phyloP scores from a whole-genome alignment of 139 green algal genomes.

The Chlorella sp. region DNA sequence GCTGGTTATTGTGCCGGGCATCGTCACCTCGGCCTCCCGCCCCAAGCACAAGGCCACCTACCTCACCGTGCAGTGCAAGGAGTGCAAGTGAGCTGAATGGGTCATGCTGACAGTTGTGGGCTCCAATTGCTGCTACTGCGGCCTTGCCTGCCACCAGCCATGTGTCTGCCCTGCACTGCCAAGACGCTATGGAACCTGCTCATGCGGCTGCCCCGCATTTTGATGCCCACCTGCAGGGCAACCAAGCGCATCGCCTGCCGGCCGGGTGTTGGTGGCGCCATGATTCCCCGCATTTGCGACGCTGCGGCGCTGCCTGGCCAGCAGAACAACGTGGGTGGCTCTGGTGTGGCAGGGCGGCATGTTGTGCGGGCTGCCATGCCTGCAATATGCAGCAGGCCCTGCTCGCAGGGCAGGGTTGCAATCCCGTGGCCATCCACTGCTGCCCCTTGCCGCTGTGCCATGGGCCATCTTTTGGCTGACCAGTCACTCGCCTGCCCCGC shows the following conservation, averaged over 20 bases:
- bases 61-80: constrained; percentile 89
- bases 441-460: too few relatives aligned
- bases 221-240: constrained; percentile 4
- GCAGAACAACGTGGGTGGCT: not conserved
- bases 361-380: too few relatives aligned
- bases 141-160: too few relatives aligned
- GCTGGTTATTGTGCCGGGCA: constrained; percentile 96
- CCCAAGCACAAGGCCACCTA: constrained; percentile 95
- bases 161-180: too few relatives aligned
- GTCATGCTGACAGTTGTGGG: too few relatives aligned
- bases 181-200: too few relatives aligned
- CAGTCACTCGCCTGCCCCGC: too few relatives aligned
- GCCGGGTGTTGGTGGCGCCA: constrained; percentile 83
- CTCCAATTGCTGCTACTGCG: not conserved
- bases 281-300: constrained; percentile 81
- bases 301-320: constrained; percentile 31
- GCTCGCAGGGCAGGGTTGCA: too few relatives aligned
- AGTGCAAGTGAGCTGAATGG: constrained; percentile 63
- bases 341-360: not conserved
- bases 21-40: constrained; percentile 91
- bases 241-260: constrained; percentile 72
- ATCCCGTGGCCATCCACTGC: too few relatives aligned
- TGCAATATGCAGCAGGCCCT: too few relatives aligned
- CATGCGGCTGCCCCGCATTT: too few relatives aligned
- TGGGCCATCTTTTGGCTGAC: too few relatives aligned